These are phyloP conservation scores for Stropharia rugosoannulata DNA, from an alignment of 768 basidiomycete species.

Conservation along the genomic window DNA sequence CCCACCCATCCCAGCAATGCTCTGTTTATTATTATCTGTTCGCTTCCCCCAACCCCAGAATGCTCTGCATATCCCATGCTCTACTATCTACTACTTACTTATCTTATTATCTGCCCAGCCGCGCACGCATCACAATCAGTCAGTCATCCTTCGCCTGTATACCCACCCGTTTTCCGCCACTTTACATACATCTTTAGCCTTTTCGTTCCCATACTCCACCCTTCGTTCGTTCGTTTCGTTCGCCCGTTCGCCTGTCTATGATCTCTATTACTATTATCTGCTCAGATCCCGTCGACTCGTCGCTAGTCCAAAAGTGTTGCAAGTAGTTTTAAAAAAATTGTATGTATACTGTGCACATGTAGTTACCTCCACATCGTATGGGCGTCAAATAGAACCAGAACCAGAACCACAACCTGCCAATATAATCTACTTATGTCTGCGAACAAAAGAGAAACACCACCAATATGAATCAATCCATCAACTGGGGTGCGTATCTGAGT, in stretches of 20 bases:
- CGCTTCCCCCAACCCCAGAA: not conserved
- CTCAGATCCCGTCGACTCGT: not conserved
- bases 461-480: too few relatives aligned
- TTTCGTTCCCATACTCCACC: not conserved
- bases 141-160: not conserved
- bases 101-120: not conserved
- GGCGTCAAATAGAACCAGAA: slow-evolving; percentile 1
- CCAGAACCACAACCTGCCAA: too few relatives aligned
- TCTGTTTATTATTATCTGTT: not conserved
- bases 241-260: too few relatives aligned
- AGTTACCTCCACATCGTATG: not conserved
- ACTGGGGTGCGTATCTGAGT: too few relatives aligned
- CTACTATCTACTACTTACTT: too few relatives aligned
- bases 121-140: not conserved
- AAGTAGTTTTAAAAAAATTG: not conserved
- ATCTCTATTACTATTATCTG: not conserved
- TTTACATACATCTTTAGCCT: not conserved
- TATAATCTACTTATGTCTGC: too few relatives aligned
- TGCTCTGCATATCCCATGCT: not conserved
- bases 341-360: slow-evolving; percentile 6
- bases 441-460: too few relatives aligned
- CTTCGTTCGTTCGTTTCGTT: not conserved
- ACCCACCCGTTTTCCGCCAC: slow-evolving; percentile 2
- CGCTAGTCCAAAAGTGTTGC: not conserved
- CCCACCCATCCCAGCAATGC: not conserved